Percentiles rank a stretch among this genome's conserved stretches.
Conservation (phyloP, 2,329 filamentous ascomycete genomes). For the Calonectria honghensis region DNA sequence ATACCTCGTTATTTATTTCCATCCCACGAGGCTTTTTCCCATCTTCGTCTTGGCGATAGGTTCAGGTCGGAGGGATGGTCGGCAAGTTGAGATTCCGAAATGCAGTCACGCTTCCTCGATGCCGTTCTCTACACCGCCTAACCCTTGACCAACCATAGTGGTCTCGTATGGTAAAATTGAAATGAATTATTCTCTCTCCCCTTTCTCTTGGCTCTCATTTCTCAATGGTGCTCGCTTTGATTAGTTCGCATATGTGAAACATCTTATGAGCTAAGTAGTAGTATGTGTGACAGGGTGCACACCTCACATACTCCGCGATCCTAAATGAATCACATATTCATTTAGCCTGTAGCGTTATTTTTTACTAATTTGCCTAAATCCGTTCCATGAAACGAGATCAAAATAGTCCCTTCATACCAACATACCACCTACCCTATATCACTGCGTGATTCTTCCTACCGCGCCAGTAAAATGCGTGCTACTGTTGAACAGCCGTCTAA, state of each 20-base stretch:
- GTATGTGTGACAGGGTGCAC: not conserved
- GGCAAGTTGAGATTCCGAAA: not conserved
- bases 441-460: too few relatives aligned
- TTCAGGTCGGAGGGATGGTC: not conserved
- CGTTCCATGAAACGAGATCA: not conserved
- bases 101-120: not conserved
- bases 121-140: not conserved
- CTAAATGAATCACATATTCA: not conserved
- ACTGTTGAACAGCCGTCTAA: too few relatives aligned
- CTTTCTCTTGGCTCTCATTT: not conserved
- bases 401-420: not conserved
- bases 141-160: rapidly evolving
- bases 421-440: slow-evolving; percentile 1
- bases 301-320: too few relatives aligned
- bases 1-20: not conserved
- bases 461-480: not conserved
- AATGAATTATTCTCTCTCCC: not conserved
- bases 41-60: not conserved
- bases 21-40: not conserved
- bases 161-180: not conserved
- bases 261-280: not conserved
- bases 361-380: slow-evolving; percentile 6
- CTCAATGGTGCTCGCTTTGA: not conserved
- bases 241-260: not conserved
- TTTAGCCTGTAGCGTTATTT: not conserved